Evolutionary conservation across 2,329 filamentous ascomycete species (phyloP), one percentile per base, ranked within the genome.

Genomic region (Colletotrichum tropicale): DNA sequence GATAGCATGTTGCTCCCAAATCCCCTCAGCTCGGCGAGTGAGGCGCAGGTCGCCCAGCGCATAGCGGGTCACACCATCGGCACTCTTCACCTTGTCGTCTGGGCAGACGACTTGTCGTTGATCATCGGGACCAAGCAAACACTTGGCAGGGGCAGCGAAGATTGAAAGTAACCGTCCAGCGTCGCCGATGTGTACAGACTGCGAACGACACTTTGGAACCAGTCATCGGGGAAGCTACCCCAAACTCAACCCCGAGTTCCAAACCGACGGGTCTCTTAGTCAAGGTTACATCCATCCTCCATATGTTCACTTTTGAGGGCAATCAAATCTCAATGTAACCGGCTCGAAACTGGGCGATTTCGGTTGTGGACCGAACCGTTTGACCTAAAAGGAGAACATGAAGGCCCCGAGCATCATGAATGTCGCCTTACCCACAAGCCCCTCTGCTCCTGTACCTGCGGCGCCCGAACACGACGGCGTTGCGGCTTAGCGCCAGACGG

Each of bases 41-140:
- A 75, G 70, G 74, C 74, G 74, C 74, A 75, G 73, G 26, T 58
- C 48, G 10, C 66, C 21, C n/a, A 58, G 43, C 30, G 56, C 73
- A n/a, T 55, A 34, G 43, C 43, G 69, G 71, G 66, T 34, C 66
- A n/a, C 15, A 24, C 38, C 30, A 30, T 60, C 30, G 18, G 21
- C 32, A 24, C 16, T 30, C 58, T 61, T 32, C 30, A 3, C 32
- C 15, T 30, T 67, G 18, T 43, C 56, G 28, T 21, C 61, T 75
- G 38, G 24, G 52, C 68, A 58, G 38, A 71, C n/a, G 15, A 56
- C 24, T 21, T 55, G 28, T 38, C 13, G 64, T 67, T 30, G 61
- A 56, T 66, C 55, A 38, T 52, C 68, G 36, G 38, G 43, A n/a
- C 66, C 55, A 56, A 66, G 61, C 38, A 56, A 66, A 21, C 24